phyloP scores from a whole-genome alignment of 805 yeast genomes.

The Lipomyces spencermartinsiae region DNA sequence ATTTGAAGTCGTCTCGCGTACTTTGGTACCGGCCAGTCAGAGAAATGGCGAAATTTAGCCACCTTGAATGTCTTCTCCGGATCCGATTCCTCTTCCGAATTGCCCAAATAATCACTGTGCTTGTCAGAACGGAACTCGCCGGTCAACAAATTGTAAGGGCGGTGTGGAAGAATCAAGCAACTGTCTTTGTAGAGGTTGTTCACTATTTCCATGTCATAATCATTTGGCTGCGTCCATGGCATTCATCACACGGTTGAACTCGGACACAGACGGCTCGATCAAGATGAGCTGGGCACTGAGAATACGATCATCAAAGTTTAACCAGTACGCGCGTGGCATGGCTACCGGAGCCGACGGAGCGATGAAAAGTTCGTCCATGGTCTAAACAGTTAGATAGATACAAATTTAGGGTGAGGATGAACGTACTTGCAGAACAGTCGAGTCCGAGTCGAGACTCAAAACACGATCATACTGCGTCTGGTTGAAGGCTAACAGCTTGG shows the following conservation, averaged over 20 bases:
- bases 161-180: conserved; percentile 8
- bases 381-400: conserved; percentile 39
- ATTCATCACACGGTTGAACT: conserved; percentile 6
- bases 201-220: conserved; percentile 12
- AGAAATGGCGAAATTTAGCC: conserved; percentile 2
- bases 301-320: background rate
- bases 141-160: background rate
- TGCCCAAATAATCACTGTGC: conserved; percentile 1
- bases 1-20: no score
- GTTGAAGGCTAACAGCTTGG: conserved; percentile 60
- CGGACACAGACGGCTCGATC: conserved; percentile 3
- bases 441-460: conserved; percentile 62
- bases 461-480: conserved; percentile 57
- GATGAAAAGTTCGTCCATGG: conserved; percentile 61
- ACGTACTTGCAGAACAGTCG: conserved; percentile 52
- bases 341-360: conserved; percentile 5
- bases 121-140: conserved; percentile 9
- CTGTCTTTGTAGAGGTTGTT: conserved; percentile 5
- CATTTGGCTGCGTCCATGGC: background rate
- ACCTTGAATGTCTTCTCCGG: background rate
- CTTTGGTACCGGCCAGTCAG: conserved; percentile 13
- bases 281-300: conserved; percentile 9
- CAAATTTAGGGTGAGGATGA: background rate
- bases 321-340: conserved; percentile 13
- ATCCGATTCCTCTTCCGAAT: background rate